phyloP scores from a whole-genome alignment of 257 asterid species.

The Cynanchum wilfordii region DNA sequence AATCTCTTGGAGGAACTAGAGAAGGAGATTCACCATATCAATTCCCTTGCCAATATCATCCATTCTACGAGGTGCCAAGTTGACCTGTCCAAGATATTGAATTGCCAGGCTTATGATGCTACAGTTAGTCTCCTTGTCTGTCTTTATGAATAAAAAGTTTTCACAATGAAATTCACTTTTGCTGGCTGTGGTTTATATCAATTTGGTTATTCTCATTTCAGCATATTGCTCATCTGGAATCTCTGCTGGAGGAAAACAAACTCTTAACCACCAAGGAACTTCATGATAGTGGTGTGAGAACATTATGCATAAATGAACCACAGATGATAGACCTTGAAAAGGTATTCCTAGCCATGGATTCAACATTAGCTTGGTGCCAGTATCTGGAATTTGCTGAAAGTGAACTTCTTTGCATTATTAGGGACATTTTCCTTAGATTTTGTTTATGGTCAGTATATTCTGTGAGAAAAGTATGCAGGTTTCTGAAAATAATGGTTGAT shows the following conservation, averaged over 20 bases:
- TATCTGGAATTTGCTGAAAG: not conserved
- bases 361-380: not conserved
- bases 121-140: conserved; percentile 36
- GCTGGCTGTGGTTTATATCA: not conserved
- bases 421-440: not conserved
- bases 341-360: conserved; percentile 40
- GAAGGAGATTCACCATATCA: conserved; percentile 66
- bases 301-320: not conserved
- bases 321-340: conserved; percentile 45
- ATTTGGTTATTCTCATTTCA: conserved; percentile 26
- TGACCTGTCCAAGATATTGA: conserved; percentile 64
- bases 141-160: not conserved
- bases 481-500: not conserved
- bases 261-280: conserved; percentile 61
- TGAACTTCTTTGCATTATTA: not conserved
- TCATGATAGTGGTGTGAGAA: conserved; percentile 27
- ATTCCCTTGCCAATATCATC: conserved; percentile 71
- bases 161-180: not conserved
- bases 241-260: conserved; percentile 54
- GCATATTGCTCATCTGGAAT: conserved; percentile 85
- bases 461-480: not conserved
- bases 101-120: conserved; percentile 83
- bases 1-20: conserved; percentile 59
- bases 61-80: conserved; percentile 81
- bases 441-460: not conserved